phyloP scores from a whole-genome alignment of 768 basidiomycete species.

The Mycena rebaudengoi region DNA sequence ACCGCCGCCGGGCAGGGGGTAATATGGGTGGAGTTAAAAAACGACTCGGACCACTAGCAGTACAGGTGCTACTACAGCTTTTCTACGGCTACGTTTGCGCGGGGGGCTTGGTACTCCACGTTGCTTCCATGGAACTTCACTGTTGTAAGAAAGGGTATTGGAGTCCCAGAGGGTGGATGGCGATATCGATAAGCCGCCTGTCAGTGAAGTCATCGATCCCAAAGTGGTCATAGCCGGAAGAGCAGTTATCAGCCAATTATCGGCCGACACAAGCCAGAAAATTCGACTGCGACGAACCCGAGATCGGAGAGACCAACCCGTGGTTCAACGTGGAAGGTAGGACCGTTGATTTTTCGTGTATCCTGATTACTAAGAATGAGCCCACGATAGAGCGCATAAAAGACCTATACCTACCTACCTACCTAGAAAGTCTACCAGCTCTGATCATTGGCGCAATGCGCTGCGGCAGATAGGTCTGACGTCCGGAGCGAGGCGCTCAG shows the following conservation, averaged over 20 bases:
- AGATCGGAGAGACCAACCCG: too few species aligned
- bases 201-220: constrained; percentile 58
- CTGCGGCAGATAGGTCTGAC: constrained; percentile 51
- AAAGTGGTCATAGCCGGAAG: constrained; percentile 64
- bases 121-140: too few species aligned
- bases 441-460: constrained; percentile 57
- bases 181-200: constrained; percentile 49
- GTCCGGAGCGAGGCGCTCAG: constrained; percentile 64
- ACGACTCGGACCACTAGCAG: too few species aligned
- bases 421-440: too few species aligned
- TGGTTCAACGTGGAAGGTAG: too few species aligned
- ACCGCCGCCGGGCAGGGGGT: constrained; percentile 66
- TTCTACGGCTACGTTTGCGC: too few species aligned
- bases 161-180: constrained; percentile 48
- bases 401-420: constrained; percentile 44
- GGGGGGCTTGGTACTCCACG: too few species aligned
- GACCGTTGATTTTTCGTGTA: constrained; percentile 64
- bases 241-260: too few species aligned
- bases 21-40: too few species aligned
- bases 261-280: too few species aligned
- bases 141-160: constrained; percentile 28
- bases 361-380: constrained; percentile 48
- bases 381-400: neutral
- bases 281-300: too few species aligned
- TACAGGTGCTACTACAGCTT: too few species aligned